Evolutionary conservation across 208 protist species (phyloP).

Genomic region (Crithidia mellificae): DNA sequence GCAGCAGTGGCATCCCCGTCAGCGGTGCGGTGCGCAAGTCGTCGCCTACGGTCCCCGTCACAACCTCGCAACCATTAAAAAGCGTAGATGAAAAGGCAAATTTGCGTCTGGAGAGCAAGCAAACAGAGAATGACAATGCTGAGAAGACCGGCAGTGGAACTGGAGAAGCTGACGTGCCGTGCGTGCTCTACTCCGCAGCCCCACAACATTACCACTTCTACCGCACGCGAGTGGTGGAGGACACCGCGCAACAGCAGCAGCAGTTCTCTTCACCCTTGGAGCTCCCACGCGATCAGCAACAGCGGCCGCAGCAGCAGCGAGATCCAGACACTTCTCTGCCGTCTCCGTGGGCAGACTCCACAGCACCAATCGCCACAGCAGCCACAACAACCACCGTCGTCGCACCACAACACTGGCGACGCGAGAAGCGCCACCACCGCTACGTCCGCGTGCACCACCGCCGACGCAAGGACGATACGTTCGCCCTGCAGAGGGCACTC

Average conservation of each 20-base stretch:
- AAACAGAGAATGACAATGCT: not conserved
- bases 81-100: too few relatives aligned
- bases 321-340: not conserved
- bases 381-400: not conserved
- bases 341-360: not conserved
- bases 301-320: not conserved
- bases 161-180: not conserved
- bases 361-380: not conserved
- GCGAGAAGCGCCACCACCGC: slow-evolving; percentile 34
- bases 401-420: not conserved
- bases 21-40: too few relatives aligned
- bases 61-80: too few relatives aligned
- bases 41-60: too few relatives aligned
- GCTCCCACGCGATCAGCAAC: slow-evolving; percentile 5
- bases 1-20: slow-evolving; percentile 2
- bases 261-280: not conserved
- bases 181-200: slow-evolving; percentile 26
- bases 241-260: not conserved
- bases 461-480: not conserved
- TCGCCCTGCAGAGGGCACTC: not conserved
- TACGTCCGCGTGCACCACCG: slow-evolving; percentile 38
- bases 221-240: not conserved
- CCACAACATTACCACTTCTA: slow-evolving; percentile 30
- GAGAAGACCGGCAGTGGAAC: not conserved
- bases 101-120: too few relatives aligned